A percentile compares a stretch with the other conserved stretches of the same genome.
Conservation (phyloP, 768 basidiomycete species). For the Chiua virens region DNA sequence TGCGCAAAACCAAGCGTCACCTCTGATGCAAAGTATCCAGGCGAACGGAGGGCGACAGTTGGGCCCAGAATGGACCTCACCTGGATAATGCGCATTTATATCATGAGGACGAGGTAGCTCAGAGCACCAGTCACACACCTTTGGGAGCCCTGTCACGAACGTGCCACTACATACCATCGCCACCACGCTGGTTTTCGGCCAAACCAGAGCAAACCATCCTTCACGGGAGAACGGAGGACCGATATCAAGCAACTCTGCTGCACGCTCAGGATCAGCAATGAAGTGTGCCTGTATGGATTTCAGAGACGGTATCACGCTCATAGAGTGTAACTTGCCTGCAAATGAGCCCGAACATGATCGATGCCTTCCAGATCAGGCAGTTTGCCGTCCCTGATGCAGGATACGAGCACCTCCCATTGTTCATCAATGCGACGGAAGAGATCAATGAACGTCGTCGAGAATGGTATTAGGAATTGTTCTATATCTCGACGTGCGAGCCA, state of each 20-base stretch:
- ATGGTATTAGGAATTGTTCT: background rate
- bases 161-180: constrained; percentile 13
- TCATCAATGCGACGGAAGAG: constrained; percentile 17
- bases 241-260: constrained; percentile 18
- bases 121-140: constrained; percentile 2
- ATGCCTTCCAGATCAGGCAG: constrained; percentile 17
- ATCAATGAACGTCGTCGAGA: constrained; percentile 10
- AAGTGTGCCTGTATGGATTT: constrained; percentile 5
- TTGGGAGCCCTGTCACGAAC: constrained; percentile 14
- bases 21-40: constrained; percentile 16
- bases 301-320: background rate
- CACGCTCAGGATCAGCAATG: constrained; percentile 12
- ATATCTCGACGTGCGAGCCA: constrained; percentile 8
- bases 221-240: constrained; percentile 13
- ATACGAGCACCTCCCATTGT: constrained; percentile 16
- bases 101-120: background rate
- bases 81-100: background rate
- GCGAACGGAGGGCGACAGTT: background rate
- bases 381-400: constrained; percentile 15
- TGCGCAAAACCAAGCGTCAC: background rate
- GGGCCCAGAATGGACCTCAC: constrained; percentile 14
- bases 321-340: constrained; percentile 8
- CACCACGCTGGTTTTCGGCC: constrained; percentile 12
- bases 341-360: constrained; percentile 12
- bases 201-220: constrained; percentile 20